phyloP scores from a whole-genome alignment of 805 yeast species.

The Hermanozyma aechmeae region DNA sequence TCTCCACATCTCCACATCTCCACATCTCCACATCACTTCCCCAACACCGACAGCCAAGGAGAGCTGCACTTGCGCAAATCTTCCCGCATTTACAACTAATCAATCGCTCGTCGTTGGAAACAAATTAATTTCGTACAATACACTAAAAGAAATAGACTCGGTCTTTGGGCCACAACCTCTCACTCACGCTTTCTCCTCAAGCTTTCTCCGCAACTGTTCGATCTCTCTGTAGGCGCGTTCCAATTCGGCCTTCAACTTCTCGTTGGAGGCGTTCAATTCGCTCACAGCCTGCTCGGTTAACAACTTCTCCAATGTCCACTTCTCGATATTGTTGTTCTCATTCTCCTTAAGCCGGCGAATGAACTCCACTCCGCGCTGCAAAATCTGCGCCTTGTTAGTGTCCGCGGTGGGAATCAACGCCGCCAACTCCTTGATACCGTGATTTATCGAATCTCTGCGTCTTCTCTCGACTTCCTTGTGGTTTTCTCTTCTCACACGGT shows the following conservation, averaged over 20 bases:
- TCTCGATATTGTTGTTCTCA: constrained; percentile 82
- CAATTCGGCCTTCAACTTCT: constrained; percentile 77
- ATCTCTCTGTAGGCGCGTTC: constrained; percentile 89
- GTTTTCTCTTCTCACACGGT: constrained; percentile 71
- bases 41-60: no score
- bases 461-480: constrained; percentile 95
- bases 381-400: constrained; percentile 83
- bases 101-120: no score
- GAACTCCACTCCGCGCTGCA: constrained; percentile 82
- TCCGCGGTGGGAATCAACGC: constrained; percentile 74
- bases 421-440: constrained; percentile 76
- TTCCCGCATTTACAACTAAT: no score
- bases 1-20: no score
- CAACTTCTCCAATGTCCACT: constrained; percentile 90
- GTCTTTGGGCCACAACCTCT: no score
- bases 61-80: no score
- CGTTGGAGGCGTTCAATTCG: constrained; percentile 78
- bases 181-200: constrained; percentile 11
- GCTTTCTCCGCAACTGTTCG: constrained; percentile 62
- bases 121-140: no score
- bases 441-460: constrained; percentile 80
- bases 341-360: constrained; percentile 84
- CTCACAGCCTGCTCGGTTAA: constrained; percentile 85
- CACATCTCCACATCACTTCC: no score
- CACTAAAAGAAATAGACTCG: no score